A percentile compares a stretch with the other conserved stretches of the same genome.
Conservation (phyloP, 176 grass and related monocot species). For the Tuctoria greenei region DNA sequence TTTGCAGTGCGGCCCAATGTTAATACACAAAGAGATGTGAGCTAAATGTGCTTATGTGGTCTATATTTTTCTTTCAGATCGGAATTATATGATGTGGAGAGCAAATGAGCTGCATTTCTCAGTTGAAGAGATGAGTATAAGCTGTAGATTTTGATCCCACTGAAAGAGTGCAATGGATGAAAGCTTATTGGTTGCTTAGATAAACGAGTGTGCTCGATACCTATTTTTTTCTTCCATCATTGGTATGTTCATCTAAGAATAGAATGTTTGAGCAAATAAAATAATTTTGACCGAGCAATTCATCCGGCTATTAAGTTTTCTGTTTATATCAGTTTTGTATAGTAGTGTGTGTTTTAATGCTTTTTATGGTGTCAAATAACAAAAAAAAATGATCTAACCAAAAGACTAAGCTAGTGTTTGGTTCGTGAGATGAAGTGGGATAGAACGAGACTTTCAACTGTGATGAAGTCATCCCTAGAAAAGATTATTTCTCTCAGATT, state of each 20-base stretch:
- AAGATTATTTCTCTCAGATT: too few relatives aligned
- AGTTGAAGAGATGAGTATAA: neutral
- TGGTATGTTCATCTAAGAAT: constrained; percentile 17
- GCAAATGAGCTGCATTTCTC: constrained; percentile 36
- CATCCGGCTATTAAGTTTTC: neutral
- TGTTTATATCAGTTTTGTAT: neutral
- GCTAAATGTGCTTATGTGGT: constrained; percentile 7
- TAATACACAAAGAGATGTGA: neutral
- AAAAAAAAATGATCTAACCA: neutral
- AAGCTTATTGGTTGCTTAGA: constrained; percentile 19
- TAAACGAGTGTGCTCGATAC: constrained; percentile 10
- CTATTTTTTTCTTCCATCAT: constrained; percentile 1
- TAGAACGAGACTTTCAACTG: too few relatives aligned
- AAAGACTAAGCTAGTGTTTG: too few relatives aligned
- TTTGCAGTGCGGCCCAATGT: neutral
- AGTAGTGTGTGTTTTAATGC: neutral
- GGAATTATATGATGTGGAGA: constrained; percentile 53
- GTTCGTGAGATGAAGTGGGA: too few relatives aligned
- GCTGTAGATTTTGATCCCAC: constrained; percentile 18
- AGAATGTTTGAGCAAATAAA: constrained; percentile 16
- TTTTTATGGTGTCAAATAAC: neutral
- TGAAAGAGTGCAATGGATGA: neutral
- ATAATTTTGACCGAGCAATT: constrained; percentile 39
- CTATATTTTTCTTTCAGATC: constrained; percentile 51
- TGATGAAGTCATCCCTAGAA: too few relatives aligned